These are phyloP conservation scores for Mycena galopus DNA, from an alignment of 768 basidiomycete genomes.

Conservation along the genomic window DNA sequence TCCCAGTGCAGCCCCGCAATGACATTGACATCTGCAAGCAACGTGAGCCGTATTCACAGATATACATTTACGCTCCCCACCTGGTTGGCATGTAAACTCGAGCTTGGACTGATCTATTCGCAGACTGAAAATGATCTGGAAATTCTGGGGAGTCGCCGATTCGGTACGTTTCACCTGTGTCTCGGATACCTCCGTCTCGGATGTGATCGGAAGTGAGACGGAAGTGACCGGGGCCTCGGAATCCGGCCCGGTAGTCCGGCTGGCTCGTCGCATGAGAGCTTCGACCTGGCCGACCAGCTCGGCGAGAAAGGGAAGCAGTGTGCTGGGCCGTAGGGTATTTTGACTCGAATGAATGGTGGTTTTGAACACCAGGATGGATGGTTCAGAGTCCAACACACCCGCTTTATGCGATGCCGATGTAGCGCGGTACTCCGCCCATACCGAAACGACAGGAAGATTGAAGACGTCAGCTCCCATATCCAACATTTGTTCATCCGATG, in stretches of 20 bases:
- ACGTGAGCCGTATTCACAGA: too few species aligned
- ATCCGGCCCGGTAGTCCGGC: conserved; percentile 41
- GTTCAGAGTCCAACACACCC: conserved; percentile 51
- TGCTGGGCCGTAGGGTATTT: conserved; percentile 83
- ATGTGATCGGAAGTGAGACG: conserved; percentile 11
- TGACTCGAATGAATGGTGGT: conserved; percentile 90
- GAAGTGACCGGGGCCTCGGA: conserved; percentile 12
- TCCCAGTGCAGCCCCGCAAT: conserved; percentile 92
- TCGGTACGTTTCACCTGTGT: background rate
- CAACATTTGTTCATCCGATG: conserved; percentile 66
- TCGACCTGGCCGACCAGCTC: conserved; percentile 82
- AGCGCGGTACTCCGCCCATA: conserved; percentile 87
- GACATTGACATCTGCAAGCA: conserved; percentile 81
- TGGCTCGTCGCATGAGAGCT: conserved; percentile 71
- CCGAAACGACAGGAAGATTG: conserved; percentile 81
- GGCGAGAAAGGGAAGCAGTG: conserved; percentile 85
- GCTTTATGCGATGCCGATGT: conserved; percentile 59
- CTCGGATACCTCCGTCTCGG: conserved; percentile 31
- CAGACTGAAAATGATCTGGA: conserved; percentile 87
- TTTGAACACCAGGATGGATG: conserved; percentile 83
- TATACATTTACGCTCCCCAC: too few species aligned
- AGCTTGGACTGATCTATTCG: conserved; percentile 93
- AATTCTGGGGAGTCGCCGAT: conserved; percentile 39
- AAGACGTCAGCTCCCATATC: conserved; percentile 72
- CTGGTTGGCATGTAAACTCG: conserved; percentile 86